phyloP scores from a whole-genome alignment of 2,329 filamentous ascomycete species.

The Clonostachys rhizophaga region DNA sequence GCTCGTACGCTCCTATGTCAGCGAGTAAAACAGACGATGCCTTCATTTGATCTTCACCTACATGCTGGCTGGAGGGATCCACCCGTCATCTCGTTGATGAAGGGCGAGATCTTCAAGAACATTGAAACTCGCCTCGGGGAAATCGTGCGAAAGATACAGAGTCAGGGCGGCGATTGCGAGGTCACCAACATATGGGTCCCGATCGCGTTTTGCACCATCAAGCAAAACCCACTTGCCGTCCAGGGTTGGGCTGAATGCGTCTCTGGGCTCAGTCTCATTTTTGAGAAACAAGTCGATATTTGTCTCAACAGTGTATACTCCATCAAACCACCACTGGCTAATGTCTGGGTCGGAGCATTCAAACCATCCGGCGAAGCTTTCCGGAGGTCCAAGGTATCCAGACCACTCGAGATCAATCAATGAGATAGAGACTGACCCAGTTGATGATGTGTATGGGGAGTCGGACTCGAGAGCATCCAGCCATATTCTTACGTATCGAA shows the following conservation, averaged over 20 bases:
- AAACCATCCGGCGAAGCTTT: constrained; percentile 45
- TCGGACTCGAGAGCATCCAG: constrained; percentile 37
- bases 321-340: constrained; percentile 49
- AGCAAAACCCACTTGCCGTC: constrained; percentile 39
- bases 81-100: constrained; percentile 44
- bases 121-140: constrained; percentile 32
- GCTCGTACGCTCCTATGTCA: neutral
- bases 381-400: constrained; percentile 38
- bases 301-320: constrained; percentile 46
- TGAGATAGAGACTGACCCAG: constrained; percentile 35
- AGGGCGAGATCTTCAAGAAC: constrained; percentile 42
- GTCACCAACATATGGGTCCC: constrained; percentile 48
- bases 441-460: constrained; percentile 33
- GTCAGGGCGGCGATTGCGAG: constrained; percentile 43
- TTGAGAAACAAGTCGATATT: constrained; percentile 36
- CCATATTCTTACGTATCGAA: constrained; percentile 44
- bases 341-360: constrained; percentile 43
- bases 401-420: constrained; percentile 35
- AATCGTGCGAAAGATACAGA: constrained; percentile 39
- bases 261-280: constrained; percentile 43
- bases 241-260: constrained; percentile 33
- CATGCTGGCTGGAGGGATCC: constrained; percentile 51
- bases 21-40: neutral
- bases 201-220: constrained; percentile 46
- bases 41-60: constrained; percentile 12